Percentiles rank a stretch among this genome's conserved stretches.
Evolutionary conservation across 2,329 filamentous ascomycete genomes (phyloP).

Genomic region (Talaromyces funiculosus): DNA sequence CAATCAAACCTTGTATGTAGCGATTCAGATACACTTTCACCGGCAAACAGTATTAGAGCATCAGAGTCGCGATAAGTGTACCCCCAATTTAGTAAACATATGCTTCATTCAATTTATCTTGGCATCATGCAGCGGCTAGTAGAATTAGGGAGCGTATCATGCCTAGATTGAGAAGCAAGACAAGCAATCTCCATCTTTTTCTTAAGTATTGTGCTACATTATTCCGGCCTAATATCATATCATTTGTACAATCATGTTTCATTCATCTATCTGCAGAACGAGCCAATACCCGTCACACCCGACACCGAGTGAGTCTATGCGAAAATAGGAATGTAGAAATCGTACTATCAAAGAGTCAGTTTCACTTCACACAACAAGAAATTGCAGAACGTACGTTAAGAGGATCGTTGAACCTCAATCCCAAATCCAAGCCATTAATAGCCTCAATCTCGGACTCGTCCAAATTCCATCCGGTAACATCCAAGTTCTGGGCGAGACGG

Average conservation of each 20-base stretch:
- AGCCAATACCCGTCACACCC: not conserved
- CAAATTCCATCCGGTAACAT: constrained; percentile 61
- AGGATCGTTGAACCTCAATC: constrained; percentile 72
- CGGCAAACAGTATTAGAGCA: no score
- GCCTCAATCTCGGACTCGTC: constrained; percentile 59
- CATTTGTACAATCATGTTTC: not conserved
- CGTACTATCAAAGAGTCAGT: constrained; percentile 37
- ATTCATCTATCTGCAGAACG: constrained; percentile 7
- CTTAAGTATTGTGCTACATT: not conserved
- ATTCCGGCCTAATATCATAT: not conserved
- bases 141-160: no score
- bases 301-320: constrained; percentile 29
- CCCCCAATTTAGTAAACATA: no score
- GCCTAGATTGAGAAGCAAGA: no score
- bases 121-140: no score
- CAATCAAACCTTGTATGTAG: no score
- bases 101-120: no score
- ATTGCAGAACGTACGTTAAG: constrained; percentile 52
- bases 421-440: constrained; percentile 60
- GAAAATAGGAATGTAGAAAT: constrained; percentile 49
- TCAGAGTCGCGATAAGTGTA: no score
- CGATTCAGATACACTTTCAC: no score
- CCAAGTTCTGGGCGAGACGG: constrained; percentile 60
- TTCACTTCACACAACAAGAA: constrained; percentile 4
- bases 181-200: not conserved